These are phyloP conservation scores for Phialemoniopsis sp. DNA, from an alignment of 2,329 filamentous ascomycete genomes.

Conservation along the genomic window DNA sequence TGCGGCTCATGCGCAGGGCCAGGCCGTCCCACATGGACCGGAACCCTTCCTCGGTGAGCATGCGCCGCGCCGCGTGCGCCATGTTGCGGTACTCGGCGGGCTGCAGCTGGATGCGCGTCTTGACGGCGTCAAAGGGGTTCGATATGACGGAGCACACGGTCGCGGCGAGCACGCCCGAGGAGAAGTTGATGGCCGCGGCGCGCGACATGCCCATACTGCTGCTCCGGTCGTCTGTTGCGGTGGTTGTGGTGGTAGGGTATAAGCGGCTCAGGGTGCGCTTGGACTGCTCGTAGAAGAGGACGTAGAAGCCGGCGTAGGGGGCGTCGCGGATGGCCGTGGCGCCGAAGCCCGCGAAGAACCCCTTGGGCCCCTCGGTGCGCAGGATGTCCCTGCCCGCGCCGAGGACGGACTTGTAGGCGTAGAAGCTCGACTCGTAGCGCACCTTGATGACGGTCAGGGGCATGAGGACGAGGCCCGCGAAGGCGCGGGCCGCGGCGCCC, in stretches of 20 bases:
- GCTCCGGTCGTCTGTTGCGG: not conserved
- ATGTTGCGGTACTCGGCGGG: slow-evolving; percentile 80
- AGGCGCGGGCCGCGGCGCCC: slow-evolving; percentile 77
- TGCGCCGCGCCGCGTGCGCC: slow-evolving; percentile 68
- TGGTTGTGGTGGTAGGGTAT: slow-evolving; percentile 4
- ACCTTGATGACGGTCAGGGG: slow-evolving; percentile 96
- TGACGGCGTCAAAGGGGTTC: slow-evolving; percentile 95
- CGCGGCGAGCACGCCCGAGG: slow-evolving; percentile 76
- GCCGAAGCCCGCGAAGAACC: slow-evolving; percentile 91
- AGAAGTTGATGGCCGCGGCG: slow-evolving; percentile 75
- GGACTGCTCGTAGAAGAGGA: slow-evolving; percentile 85
- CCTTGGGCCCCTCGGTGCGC: slow-evolving; percentile 66
- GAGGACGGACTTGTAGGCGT: slow-evolving; percentile 73
- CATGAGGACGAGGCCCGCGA: slow-evolving; percentile 89
- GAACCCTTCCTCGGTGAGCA: slow-evolving; percentile 78
- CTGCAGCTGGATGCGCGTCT: slow-evolving; percentile 90
- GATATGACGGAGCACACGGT: slow-evolving; percentile 82
- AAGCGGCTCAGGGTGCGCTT: slow-evolving; percentile 57
- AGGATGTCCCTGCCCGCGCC: slow-evolving; percentile 73
- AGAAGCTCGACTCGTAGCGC: slow-evolving; percentile 85
- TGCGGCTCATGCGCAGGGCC: slow-evolving; percentile 80
- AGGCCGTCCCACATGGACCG: slow-evolving; percentile 82
- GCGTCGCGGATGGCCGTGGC: slow-evolving; percentile 91
- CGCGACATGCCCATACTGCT: slow-evolving; percentile 28
- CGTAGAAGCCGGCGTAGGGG: slow-evolving; percentile 94